These are phyloP conservation scores for Crotalaria pallida DNA, from an alignment of 306 rosid genomes.

Conservation along the genomic window DNA sequence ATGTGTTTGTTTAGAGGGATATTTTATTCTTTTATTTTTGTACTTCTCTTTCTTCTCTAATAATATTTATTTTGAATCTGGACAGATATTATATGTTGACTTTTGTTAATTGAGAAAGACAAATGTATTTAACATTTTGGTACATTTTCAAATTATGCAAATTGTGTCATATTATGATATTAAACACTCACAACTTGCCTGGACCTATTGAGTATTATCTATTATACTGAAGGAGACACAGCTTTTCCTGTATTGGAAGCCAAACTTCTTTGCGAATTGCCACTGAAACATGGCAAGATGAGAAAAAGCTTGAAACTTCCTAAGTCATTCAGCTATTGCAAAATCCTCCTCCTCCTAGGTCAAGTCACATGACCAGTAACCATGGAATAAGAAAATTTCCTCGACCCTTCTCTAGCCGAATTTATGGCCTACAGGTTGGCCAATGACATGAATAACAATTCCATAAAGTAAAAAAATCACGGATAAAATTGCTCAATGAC, in stretches of 20 bases:
- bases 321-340: background rate
- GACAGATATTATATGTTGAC: background rate
- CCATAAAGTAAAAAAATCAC: background rate
- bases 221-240: background rate
- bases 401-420: background rate
- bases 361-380: background rate
- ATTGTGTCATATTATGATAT: background rate
- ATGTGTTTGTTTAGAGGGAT: background rate
- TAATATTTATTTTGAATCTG: background rate
- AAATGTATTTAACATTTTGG: background rate
- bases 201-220: background rate
- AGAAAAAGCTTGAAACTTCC: background rate
- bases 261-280: background rate
- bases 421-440: background rate
- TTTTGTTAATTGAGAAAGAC: background rate
- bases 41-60: too few species aligned
- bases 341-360: background rate
- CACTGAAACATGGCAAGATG: background rate
- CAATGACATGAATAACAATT: background rate
- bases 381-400: background rate
- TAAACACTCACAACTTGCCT: too few species aligned
- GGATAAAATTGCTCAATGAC: too few species aligned
- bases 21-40: background rate
- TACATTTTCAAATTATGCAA: background rate
- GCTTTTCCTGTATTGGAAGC: background rate